Conservation (phyloP, 352 stramenopile species). For the Phytopythium delawarense region DNA sequence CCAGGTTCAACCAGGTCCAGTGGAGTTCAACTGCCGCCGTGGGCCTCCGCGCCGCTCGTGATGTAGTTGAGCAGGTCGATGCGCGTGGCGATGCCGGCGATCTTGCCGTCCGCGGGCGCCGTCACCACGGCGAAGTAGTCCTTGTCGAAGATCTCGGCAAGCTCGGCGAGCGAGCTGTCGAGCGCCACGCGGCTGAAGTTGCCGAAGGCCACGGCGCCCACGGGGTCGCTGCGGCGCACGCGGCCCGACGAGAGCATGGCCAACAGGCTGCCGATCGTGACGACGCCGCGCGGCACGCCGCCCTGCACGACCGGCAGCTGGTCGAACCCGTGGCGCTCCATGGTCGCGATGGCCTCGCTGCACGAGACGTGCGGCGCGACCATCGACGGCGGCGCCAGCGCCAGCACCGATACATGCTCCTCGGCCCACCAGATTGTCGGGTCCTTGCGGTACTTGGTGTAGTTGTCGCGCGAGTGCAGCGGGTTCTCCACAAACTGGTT, state of each 20-base stretch:
- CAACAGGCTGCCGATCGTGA: slow-evolving; percentile 95
- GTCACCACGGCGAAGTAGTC: slow-evolving; percentile 94
- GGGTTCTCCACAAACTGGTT: slow-evolving; percentile 69
- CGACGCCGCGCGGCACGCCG: slow-evolving; percentile 86
- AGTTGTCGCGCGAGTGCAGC: slow-evolving; percentile 69
- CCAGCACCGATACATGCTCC: slow-evolving; percentile 78
- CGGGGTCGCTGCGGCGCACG: slow-evolving; percentile 73
- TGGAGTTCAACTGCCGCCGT: no score
- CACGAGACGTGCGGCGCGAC: slow-evolving; percentile 82
- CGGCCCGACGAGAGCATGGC: slow-evolving; percentile 86
- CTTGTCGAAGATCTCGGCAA: slow-evolving; percentile 94
- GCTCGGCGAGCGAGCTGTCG: slow-evolving; percentile 83
- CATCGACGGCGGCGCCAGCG: slow-evolving; percentile 79
- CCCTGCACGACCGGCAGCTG: slow-evolving; percentile 71
- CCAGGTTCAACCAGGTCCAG: no score
- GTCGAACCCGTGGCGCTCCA: slow-evolving; percentile 90
- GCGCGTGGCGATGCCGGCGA: slow-evolving; percentile 92
- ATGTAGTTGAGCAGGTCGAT: slow-evolving; percentile 94
- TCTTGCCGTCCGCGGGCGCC: slow-evolving; percentile 44
- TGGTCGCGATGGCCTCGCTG: slow-evolving; percentile 90
- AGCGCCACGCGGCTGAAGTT: slow-evolving; percentile 92
- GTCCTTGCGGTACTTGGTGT: slow-evolving; percentile 57
- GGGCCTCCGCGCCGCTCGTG: slow-evolving; percentile 24
- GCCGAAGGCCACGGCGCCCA: slow-evolving; percentile 90
- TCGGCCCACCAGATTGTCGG: slow-evolving; percentile 91